Percentiles rank a stretch among this genome's conserved stretches.
Evolutionary conservation across 2,329 filamentous ascomycete species (phyloP).

Genomic region (Sporothrix curviconia): DNA sequence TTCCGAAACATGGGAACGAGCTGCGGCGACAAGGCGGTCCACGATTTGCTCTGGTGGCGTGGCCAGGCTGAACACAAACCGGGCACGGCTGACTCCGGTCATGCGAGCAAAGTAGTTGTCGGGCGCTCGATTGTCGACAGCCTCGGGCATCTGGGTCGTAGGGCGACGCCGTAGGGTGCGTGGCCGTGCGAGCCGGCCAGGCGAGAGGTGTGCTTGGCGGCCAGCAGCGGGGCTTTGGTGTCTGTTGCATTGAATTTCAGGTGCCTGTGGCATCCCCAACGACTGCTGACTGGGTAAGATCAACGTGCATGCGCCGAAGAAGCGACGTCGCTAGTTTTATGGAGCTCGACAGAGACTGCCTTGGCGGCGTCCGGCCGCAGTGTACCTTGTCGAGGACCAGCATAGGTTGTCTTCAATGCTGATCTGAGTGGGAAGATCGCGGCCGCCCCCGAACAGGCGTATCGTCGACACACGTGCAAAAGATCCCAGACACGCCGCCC

Average conservation of each 20-base stretch:
- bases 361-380: constrained; percentile 55
- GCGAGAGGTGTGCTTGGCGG: constrained; percentile 14
- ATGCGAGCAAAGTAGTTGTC: constrained; percentile 57
- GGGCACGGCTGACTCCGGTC: constrained; percentile 58
- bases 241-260: no score
- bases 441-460: constrained; percentile 65
- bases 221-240: neutral
- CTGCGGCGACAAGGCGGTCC: constrained; percentile 22
- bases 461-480: constrained; percentile 73
- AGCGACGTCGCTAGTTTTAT: constrained; percentile 63
- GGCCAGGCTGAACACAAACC: constrained; percentile 58
- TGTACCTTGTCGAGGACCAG: constrained; percentile 57
- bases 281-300: constrained; percentile 51
- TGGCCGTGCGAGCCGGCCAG: constrained; percentile 69
- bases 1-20: constrained; percentile 21
- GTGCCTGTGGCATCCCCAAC: no score
- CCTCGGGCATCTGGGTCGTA: constrained; percentile 42
- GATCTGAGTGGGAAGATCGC: constrained; percentile 74
- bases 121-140: neutral
- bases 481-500: constrained; percentile 69
- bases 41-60: constrained; percentile 11
- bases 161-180: constrained; percentile 75
- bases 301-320: constrained; percentile 68
- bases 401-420: constrained; percentile 92
- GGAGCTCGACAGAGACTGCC: constrained; percentile 61